Evolutionary conservation across 768 basidiomycete genomes (phyloP), one percentile per base, ranked within the genome.

Genomic region (Trametopsis cervina): DNA sequence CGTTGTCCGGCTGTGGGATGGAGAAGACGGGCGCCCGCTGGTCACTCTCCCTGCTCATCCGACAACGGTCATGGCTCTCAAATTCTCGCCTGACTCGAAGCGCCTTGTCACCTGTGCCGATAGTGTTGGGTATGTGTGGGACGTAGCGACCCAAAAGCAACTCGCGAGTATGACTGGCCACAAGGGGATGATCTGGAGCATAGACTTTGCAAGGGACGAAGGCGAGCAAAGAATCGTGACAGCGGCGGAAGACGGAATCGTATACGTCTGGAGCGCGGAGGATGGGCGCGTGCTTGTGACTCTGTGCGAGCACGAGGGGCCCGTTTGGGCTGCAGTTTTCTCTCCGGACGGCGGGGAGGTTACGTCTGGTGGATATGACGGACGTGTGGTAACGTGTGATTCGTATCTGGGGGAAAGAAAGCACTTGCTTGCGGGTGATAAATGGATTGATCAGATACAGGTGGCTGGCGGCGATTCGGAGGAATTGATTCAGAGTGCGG

Each of bases 281-380:
- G 47, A 54, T 1, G 60, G 60, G 15, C 42, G 18, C 18, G 44
- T 40, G 27, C 50, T 53, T 7, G 49, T 49, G 15, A 46, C 39
- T 5, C 42, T 54, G 11, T 18, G 40, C 10, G 56, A 57, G 22
- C 60, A 62, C 47, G 50, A 49, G 1, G 59, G 50, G 12, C 27
- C 46, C 4, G 55, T 60, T 24, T 72, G 69, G 15, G 61, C 62
- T 25, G 69, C 72, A 38, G 59, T 62, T 47, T 68, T 74, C 52
- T 70, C 69, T 10, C 71, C 72, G 17, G 71, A 75, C 55, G 71
- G 72, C 2, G 61, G 63, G 38, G 58, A 65, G 22, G 61, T 75
- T 29, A 67, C 68, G 26, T 70, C 72, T 9, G 71, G 70, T 2
- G 66, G 64, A 36, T 60, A 68, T 25, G 74, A 77, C 38, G n/a